Percentiles rank a stretch among this genome's conserved stretches.
Evolutionary conservation across 257 asterid species (phyloP).

Genomic region (Fraxinus americana): DNA sequence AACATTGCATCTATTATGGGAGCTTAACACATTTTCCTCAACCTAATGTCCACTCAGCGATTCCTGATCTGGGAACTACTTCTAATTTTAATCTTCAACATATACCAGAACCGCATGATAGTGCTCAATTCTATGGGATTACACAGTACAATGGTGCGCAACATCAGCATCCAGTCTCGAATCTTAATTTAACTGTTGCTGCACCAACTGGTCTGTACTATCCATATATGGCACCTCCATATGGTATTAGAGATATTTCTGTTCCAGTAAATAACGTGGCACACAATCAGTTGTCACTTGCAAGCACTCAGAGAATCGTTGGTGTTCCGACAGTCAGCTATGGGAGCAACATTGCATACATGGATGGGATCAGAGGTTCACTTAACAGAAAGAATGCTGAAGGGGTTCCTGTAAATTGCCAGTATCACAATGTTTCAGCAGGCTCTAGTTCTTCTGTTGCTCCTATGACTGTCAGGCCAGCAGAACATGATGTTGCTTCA

Average conservation of each 20-base stretch:
- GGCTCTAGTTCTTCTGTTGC: conserved; percentile 65
- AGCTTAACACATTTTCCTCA: conserved; percentile 36
- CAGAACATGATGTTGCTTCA: conserved; percentile 39
- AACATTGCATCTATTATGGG: conserved; percentile 37
- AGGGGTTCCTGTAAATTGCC: conserved; percentile 44
- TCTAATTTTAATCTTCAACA: conserved; percentile 32
- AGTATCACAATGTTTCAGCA: conserved; percentile 37
- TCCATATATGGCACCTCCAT: conserved; percentile 59
- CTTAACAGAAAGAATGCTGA: conserved; percentile 65
- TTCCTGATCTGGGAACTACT: conserved; percentile 28
- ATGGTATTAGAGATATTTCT: conserved; percentile 53
- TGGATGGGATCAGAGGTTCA: conserved; percentile 49
- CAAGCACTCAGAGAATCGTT: conserved; percentile 29
- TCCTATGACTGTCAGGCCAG: conserved; percentile 32
- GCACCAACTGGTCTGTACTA: conserved; percentile 35
- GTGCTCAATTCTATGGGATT: conserved; percentile 33
- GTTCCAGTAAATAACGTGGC: conserved; percentile 55
- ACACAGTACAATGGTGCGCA: conserved; percentile 31
- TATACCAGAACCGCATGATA: conserved; percentile 36
- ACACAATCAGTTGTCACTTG: conserved; percentile 41
- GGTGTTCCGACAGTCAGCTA: conserved; percentile 36
- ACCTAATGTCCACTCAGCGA: conserved; percentile 25
- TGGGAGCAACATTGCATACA: conserved; percentile 43
- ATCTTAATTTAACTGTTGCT: conserved; percentile 23
- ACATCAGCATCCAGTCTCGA: conserved; percentile 30